A percentile compares a stretch with the other conserved stretches of the same genome.
These are phyloP conservation scores for Talaromyces sp. DNA, from an alignment of 2,329 filamentous ascomycete genomes.

Conservation along the genomic window DNA sequence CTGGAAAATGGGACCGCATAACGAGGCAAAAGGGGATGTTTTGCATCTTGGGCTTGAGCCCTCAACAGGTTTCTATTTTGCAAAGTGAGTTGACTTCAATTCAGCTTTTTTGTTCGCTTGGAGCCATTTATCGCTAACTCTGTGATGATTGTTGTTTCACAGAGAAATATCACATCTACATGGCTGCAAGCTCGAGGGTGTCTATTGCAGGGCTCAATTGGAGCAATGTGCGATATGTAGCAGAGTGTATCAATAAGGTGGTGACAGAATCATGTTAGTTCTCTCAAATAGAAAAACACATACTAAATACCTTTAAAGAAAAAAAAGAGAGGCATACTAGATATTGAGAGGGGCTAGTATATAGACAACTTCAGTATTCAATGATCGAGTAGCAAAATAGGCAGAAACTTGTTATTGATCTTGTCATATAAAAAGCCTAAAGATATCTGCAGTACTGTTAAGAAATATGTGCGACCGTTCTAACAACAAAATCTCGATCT, in stretches of 20 bases:
- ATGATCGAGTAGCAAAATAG: no score
- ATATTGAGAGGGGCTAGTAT: no score
- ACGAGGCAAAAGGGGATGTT: slow-evolving; percentile 96
- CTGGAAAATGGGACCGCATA: slow-evolving; percentile 61
- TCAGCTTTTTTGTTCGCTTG: neutral
- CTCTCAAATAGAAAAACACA: no score
- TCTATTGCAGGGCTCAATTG: slow-evolving; percentile 88
- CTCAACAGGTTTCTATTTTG: slow-evolving; percentile 41
- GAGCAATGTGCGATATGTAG: slow-evolving; percentile 2
- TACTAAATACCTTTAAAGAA: no score
- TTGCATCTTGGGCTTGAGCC: slow-evolving; percentile 62
- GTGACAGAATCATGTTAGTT: neutral
- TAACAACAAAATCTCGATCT: no score
- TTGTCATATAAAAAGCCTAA: no score
- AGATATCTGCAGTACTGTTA: no score
- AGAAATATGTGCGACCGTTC: no score
- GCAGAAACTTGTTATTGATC: no score
- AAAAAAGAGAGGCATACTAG: no score
- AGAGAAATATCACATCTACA: slow-evolving; percentile 47
- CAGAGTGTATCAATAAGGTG: neutral
- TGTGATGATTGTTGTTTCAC: neutral
- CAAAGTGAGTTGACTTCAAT: slow-evolving; percentile 19
- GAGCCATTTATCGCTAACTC: neutral
- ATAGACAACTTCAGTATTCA: no score
- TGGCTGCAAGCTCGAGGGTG: slow-evolving; percentile 82